Conservation (phyloP, 2,329 filamentous ascomycete genomes). For the Fusarium continuum region DNA sequence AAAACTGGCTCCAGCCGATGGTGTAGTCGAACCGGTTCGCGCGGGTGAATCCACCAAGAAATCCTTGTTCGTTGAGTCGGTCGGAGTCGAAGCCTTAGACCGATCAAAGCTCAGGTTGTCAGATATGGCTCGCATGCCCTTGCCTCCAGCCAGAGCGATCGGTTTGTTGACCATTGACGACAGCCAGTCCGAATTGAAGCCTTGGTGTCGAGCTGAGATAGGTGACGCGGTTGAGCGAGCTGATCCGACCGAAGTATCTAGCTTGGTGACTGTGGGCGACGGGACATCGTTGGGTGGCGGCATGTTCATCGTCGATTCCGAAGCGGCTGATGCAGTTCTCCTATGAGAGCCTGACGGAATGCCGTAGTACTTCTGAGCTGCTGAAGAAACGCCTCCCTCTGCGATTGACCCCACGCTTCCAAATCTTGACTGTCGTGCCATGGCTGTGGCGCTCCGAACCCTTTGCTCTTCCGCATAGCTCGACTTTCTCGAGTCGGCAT, state of each 20-base stretch:
- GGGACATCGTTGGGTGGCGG: slow-evolving; percentile 63
- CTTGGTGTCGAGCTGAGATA: slow-evolving; percentile 54
- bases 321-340: slow-evolving; percentile 69
- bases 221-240: slow-evolving; percentile 56
- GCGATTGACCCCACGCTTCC: slow-evolving; percentile 80
- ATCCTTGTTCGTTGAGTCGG: slow-evolving; percentile 54
- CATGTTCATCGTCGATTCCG: slow-evolving; percentile 61
- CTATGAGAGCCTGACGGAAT: slow-evolving; percentile 59
- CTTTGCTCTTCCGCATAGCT: slow-evolving; percentile 82
- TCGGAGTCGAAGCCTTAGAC: slow-evolving; percentile 59
- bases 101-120: slow-evolving; percentile 72
- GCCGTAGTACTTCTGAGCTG: slow-evolving; percentile 76
- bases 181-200: slow-evolving; percentile 66
- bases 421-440: slow-evolving; percentile 79
- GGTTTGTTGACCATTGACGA: slow-evolving; percentile 60
- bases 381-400: slow-evolving; percentile 68
- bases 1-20: slow-evolving; percentile 73
- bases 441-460: slow-evolving; percentile 69
- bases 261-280: slow-evolving; percentile 67
- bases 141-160: slow-evolving; percentile 60
- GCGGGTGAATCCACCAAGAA: slow-evolving; percentile 59
- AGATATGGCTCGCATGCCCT: slow-evolving; percentile 85
- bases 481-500: slow-evolving; percentile 71
- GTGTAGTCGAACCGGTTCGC: slow-evolving; percentile 78
- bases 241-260: slow-evolving; percentile 58